Conservation (phyloP, 2,329 filamentous ascomycete genomes). For the Corynespora cassiicola region DNA sequence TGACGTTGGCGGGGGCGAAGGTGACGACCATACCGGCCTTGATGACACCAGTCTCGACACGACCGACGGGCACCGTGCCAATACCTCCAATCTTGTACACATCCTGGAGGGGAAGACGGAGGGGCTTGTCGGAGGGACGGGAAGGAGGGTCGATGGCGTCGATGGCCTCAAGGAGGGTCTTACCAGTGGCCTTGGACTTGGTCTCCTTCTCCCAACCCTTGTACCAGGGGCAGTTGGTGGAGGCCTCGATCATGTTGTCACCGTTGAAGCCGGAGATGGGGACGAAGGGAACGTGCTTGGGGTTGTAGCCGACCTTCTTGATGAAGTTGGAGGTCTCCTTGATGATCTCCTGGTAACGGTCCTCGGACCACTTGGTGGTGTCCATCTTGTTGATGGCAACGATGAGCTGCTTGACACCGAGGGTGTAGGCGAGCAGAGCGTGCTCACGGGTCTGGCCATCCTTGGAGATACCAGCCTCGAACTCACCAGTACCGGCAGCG, state of each 20-base stretch:
- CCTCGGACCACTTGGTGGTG: slow-evolving; percentile 97
- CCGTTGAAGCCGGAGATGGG: slow-evolving; percentile 99
- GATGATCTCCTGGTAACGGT: slow-evolving; percentile 98
- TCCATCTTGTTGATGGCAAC: slow-evolving; percentile 99
- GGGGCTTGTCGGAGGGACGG: slow-evolving; percentile 98
- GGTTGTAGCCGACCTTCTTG: slow-evolving; percentile 99
- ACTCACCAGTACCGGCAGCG: slow-evolving; percentile 99
- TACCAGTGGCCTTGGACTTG: slow-evolving; percentile 87
- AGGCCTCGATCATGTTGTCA: slow-evolving; percentile 97
- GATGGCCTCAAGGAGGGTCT: slow-evolving; percentile 99
- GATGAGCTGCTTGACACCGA: slow-evolving; percentile 99
- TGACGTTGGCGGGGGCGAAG: slow-evolving; percentile 98
- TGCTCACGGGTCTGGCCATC: slow-evolving; percentile 99
- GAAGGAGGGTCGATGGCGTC: slow-evolving; percentile 91
- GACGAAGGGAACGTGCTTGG: slow-evolving; percentile 97
- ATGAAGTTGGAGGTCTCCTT: slow-evolving; percentile 99
- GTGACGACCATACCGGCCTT: slow-evolving; percentile 92
- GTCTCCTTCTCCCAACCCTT: slow-evolving; percentile 99
- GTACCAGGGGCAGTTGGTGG: slow-evolving; percentile 99
- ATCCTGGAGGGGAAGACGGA: slow-evolving; percentile 99
- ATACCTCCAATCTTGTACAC: slow-evolving; percentile 99
- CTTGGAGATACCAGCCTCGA: slow-evolving; percentile 99
- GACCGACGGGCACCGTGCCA: slow-evolving; percentile 98
- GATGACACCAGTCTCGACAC: slow-evolving; percentile 98
- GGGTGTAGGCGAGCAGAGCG: slow-evolving; percentile 99